Evolutionary conservation across 257 asterid genomes (phyloP), one percentile per base, ranked within the genome.

Genomic region (Anisodus tanguticus): DNA sequence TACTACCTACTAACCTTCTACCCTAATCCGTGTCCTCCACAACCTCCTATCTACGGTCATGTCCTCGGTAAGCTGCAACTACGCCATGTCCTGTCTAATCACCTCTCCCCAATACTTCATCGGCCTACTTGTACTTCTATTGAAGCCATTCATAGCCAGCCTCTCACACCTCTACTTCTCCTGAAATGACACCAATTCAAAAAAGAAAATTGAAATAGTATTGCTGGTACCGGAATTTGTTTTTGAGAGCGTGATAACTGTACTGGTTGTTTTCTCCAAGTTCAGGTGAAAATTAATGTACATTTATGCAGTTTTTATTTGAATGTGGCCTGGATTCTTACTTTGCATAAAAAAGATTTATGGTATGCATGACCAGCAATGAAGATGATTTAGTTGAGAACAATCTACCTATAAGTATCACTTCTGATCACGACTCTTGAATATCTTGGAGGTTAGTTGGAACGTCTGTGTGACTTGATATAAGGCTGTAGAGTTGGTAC

Each of bases 311-410:
- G 64, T 77, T 77, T 51, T 77, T 26, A 53, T 77, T 76, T 77
- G 81, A 77, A 77, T 53, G 64, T 11, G 4, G 16, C 47, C 47
- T 77, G 12, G 13, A 77, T 77, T 72, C 47, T 69, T 16, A 13
- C 26, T 77, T 53, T 2, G 31, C 22, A 26, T 53, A 51, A 53
- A 53, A 77, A 53, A 51, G 17, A 49, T 9, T 39, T 69, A 77
- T 77, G 19, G 81, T 31, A 53, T 77, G 64, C 81, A 4, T n/a
- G 6, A 45, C 49, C 81, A 53, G 81, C 47, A 51, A 26, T 53
- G 81, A 77, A 54, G 81, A 77, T 77, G 81, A 13, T 26, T 77
- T 77, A 74, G 45, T 49, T 74, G 81, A 22, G 45, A 53, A 26
- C 11, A 26, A 4, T 76, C 13, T 74, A 74, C 81, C 41, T 19